A percentile compares a stretch with the other conserved stretches of the same genome.
phyloP scores from a whole-genome alignment of 495 filamentous ascomycete species.

The Aspergillus taichungensis region DNA sequence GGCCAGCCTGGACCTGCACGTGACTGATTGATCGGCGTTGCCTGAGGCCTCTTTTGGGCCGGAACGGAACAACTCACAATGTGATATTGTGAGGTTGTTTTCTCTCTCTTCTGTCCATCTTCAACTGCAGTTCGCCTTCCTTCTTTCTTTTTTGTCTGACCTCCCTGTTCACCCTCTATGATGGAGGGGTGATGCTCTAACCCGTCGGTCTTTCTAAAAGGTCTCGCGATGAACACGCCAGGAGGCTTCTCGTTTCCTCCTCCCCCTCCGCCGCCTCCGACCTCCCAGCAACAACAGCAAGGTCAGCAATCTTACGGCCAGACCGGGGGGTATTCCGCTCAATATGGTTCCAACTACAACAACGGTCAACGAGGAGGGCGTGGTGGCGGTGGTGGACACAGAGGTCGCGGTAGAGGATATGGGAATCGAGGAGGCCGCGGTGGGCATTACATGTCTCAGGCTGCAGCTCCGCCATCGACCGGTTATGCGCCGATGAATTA shows the following conservation, averaged over 20 bases:
- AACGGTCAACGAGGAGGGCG: slow-evolving; percentile 27
- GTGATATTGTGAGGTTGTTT: slow-evolving; percentile 1
- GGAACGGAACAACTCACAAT: slow-evolving; percentile 14
- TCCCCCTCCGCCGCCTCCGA: slow-evolving; percentile 38
- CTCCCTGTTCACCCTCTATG: slow-evolving; percentile 1
- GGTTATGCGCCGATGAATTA: slow-evolving; percentile 28
- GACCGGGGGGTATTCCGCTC: slow-evolving; percentile 18
- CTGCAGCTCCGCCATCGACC: slow-evolving; percentile 13
- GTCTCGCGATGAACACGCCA: slow-evolving; percentile 35
- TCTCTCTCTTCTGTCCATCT: slow-evolving; percentile 4
- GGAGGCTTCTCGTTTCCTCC: slow-evolving; percentile 42
- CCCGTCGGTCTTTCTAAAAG: slow-evolving; percentile 15
- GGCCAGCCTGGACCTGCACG: too few species aligned
- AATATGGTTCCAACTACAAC: slow-evolving; percentile 18
- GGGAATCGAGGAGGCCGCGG: slow-evolving; percentile 44
- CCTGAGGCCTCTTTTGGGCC: slow-evolving; percentile 2
- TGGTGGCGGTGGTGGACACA: slow-evolving; percentile 22
- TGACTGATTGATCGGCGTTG: too few species aligned
- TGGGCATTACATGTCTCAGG: slow-evolving; percentile 34
- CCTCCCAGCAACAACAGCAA: slow-evolving; percentile 15
- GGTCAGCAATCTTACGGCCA: slow-evolving; percentile 10
- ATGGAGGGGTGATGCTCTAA: slow-evolving; percentile 16
- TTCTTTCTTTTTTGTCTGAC: background rate
- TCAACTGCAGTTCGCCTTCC: slow-evolving; percentile 1
- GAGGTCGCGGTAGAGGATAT: slow-evolving; percentile 35